A percentile compares a stretch with the other conserved stretches of the same genome.
Conservation (phyloP, 768 basidiomycete genomes). For the Chlorophyllum brunneum region DNA sequence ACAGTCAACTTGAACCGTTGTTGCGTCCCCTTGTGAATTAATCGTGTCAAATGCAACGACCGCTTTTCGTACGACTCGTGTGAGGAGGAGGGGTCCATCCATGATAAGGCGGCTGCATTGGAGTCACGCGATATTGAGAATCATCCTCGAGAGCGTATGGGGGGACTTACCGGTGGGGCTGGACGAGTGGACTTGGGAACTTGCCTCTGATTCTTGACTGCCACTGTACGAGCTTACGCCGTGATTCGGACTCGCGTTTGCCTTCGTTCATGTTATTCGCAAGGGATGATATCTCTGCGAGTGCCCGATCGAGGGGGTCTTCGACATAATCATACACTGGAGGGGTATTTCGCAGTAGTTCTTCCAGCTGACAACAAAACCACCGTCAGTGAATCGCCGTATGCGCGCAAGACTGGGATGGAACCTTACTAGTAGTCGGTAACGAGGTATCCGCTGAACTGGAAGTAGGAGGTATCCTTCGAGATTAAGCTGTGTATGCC, state of each 20-base stretch:
- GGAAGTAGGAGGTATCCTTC: slow-evolving; percentile 94
- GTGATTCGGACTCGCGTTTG: slow-evolving; percentile 91
- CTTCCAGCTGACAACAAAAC: slow-evolving; percentile 60
- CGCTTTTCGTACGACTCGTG: slow-evolving; percentile 87
- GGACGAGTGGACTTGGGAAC: slow-evolving; percentile 96
- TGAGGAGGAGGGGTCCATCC: slow-evolving; percentile 83
- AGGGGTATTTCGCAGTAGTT: slow-evolving; percentile 82
- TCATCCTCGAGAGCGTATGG: background rate
- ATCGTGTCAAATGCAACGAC: slow-evolving; percentile 78
- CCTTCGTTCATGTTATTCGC: slow-evolving; percentile 98
- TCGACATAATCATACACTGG: slow-evolving; percentile 70
- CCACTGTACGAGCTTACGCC: slow-evolving; percentile 88
- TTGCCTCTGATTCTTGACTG: slow-evolving; percentile 84
- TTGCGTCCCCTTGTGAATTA: slow-evolving; percentile 71
- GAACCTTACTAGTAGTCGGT: slow-evolving; percentile 78
- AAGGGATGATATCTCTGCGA: slow-evolving; percentile 82
- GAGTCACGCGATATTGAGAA: background rate
- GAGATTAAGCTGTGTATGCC: slow-evolving; percentile 90
- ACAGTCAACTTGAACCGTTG: slow-evolving; percentile 86
- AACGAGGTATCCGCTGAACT: slow-evolving; percentile 96
- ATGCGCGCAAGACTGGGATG: slow-evolving; percentile 7
- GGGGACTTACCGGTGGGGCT: slow-evolving; percentile 80
- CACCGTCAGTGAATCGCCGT: slow-evolving; percentile 11
- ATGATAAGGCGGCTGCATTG: slow-evolving; percentile 77
- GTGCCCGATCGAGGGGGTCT: slow-evolving; percentile 81